Evolutionary conservation across 2,329 filamentous ascomycete genomes (phyloP), one percentile per base, ranked within the genome.

Genomic region (Fusarium dlaminii): DNA sequence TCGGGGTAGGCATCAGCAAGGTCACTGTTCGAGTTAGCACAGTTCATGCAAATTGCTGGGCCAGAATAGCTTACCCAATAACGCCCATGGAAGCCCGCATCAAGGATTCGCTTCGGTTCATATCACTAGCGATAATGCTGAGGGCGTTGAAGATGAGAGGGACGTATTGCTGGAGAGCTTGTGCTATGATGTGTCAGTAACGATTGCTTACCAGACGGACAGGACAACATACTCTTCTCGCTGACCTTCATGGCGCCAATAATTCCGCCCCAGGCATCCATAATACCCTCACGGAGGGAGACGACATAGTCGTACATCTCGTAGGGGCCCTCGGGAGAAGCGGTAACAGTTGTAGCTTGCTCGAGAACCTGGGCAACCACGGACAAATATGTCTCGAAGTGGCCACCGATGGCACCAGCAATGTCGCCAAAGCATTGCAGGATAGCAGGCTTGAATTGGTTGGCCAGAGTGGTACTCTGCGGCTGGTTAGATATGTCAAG

Each of bases 241-340:
- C 92, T 94, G 58, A 88, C 85, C 87, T 96, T 97, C 92, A 98
- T 95, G 60, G 96, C 95, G 82, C 96, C 91, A 80, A 99, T 95
- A 75, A 98, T 96, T 76, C 96, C 96, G 79, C 95, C 95, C 95
- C 97, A 99, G 39, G 96, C 96, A 87, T 99, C 96, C 92, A 98
- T 98, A 76, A 99, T 98, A 77, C 96, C 96, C 82, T 99, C 97
- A 61, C 96, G 92, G 55, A 99, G 89, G 27, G 95, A 98, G 74
- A 97, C 90, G 77, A 99, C 92, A 81, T 99, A 99, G 84, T 98
- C 96, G 66, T 95, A 92, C 93, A 98, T 97, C 84, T 99, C 96
- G 78, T 95, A 96, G 57, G 93, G 93, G 67, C 93, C 92, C 75
- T 98, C 95, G 34, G 91, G 88, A 64, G 90, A 90, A 46, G 94